These are phyloP conservation scores for Sphaerulina vaccinii DNA, from an alignment of 2,329 filamentous ascomycete species.

Conservation along the genomic window DNA sequence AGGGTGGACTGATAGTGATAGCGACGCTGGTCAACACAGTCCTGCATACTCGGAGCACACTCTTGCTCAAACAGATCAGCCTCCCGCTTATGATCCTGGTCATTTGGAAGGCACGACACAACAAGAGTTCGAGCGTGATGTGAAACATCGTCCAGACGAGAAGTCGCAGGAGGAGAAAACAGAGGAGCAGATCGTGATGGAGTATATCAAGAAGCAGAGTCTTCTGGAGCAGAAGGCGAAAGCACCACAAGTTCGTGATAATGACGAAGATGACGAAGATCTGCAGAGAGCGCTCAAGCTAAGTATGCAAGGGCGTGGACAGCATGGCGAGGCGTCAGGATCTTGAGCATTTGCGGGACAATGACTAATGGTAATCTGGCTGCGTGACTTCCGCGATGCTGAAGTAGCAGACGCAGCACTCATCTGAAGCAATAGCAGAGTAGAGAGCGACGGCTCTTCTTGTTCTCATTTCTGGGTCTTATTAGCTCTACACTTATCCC, in stretches of 20 bases:
- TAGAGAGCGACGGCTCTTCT: too few relatives aligned
- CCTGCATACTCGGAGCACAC: slow-evolving; percentile 19
- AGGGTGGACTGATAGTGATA: slow-evolving; percentile 26
- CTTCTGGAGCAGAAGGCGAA: slow-evolving; percentile 56
- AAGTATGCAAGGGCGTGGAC: slow-evolving; percentile 47
- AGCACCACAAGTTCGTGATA: slow-evolving; percentile 1
- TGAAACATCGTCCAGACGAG: slow-evolving; percentile 21
- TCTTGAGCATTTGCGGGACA: too few relatives aligned
- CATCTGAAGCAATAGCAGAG: too few relatives aligned
- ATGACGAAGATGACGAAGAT: slow-evolving; percentile 48
- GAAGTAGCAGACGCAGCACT: too few relatives aligned
- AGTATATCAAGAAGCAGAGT: slow-evolving; percentile 76
- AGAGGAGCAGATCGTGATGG: slow-evolving; percentile 72
- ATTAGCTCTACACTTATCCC: too few relatives aligned
- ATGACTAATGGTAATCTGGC: too few relatives aligned
- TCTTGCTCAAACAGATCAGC: slow-evolving; percentile 17
- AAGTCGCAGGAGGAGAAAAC: slow-evolving; percentile 41
- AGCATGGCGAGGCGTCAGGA: slow-evolving; percentile 21
- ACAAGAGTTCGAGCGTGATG: slow-evolving; percentile 24
- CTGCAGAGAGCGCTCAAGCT: slow-evolving; percentile 55
- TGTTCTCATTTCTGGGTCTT: too few relatives aligned
- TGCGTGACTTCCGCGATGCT: too few relatives aligned
- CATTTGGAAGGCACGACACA: slow-evolving; percentile 33
- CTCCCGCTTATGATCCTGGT: slow-evolving; percentile 30
- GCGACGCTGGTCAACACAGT: slow-evolving; percentile 24